Evolutionary conservation across 1,284 basidiomycete species (phyloP).

Genomic region (Ceratobasidium papillatum): DNA sequence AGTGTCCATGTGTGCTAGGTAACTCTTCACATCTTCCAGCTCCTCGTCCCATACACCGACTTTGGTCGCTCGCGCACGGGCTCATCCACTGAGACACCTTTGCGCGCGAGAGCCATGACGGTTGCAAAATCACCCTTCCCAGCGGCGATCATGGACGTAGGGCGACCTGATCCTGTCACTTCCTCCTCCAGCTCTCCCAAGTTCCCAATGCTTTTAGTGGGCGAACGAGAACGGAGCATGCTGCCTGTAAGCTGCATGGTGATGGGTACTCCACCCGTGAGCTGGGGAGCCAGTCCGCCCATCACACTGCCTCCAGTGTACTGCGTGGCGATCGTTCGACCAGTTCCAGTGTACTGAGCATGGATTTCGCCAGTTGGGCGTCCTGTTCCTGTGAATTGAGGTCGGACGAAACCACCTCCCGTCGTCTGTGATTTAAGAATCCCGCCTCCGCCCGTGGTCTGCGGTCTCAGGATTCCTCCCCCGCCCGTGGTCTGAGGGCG

Average conservation of each 20-base stretch:
- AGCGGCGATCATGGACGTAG: background rate
- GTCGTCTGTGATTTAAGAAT: conserved; percentile 59
- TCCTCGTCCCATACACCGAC: conserved; percentile 68
- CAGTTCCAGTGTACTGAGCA: conserved; percentile 6
- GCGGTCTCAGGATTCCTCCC: conserved; percentile 29
- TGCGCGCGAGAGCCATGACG: conserved; percentile 28
- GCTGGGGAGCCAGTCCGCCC: conserved; percentile 58
- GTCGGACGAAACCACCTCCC: conserved; percentile 43
- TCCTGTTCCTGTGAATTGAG: conserved; percentile 37
- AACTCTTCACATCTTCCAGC: conserved; percentile 36
- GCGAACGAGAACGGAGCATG: conserved; percentile 45
- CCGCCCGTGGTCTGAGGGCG: conserved; percentile 15
- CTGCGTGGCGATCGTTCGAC: conserved; percentile 50
- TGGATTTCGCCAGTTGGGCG: conserved; percentile 8
- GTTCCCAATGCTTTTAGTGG: conserved; percentile 27
- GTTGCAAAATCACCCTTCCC: conserved; percentile 18
- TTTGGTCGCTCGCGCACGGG: conserved; percentile 58
- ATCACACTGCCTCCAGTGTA: conserved; percentile 54
- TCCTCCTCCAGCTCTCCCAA: conserved; percentile 26
- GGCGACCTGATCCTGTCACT: conserved; percentile 26
- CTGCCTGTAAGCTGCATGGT: conserved; percentile 78
- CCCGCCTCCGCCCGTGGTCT: conserved; percentile 49
- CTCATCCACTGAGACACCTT: conserved; percentile 29
- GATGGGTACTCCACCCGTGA: conserved; percentile 74
- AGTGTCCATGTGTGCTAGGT: background rate